A percentile compares a stretch with the other conserved stretches of the same genome.
Evolutionary conservation across 2,329 filamentous ascomycete genomes (phyloP).

Genomic region (Westerdykella sp.): DNA sequence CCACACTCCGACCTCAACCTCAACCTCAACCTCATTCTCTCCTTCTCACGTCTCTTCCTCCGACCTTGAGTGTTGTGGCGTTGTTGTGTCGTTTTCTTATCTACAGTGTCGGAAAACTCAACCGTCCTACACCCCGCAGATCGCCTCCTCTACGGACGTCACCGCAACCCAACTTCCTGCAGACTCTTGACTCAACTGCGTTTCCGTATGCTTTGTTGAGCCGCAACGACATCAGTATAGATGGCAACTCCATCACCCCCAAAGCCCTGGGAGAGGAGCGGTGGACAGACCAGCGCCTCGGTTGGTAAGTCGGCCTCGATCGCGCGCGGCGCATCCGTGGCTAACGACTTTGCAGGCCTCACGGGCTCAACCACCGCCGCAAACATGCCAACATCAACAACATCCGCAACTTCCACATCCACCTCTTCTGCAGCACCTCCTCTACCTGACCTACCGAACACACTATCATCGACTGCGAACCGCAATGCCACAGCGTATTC

Average conservation of each 20-base stretch:
- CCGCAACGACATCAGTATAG: conserved; percentile 13
- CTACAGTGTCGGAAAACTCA: conserved; percentile 4
- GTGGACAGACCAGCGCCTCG: conserved; percentile 46
- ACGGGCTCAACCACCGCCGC: conserved; percentile 29
- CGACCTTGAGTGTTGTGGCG: not conserved
- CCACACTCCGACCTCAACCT: not conserved
- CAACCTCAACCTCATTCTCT: not conserved
- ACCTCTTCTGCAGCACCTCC: conserved; percentile 51
- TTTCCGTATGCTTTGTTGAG: conserved; percentile 14
- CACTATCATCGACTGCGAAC: conserved; percentile 73
- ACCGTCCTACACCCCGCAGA: conserved; percentile 8
- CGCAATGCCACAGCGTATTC: conserved; percentile 83
- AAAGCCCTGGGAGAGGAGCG: conserved; percentile 91
- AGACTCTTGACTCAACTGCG: not conserved
- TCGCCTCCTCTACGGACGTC: conserved; percentile 1
- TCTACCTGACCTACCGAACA: conserved; percentile 73
- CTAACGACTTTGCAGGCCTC: conserved; percentile 28
- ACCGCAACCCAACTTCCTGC: not conserved
- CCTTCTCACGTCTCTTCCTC: not conserved
- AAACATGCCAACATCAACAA: conserved; percentile 38
- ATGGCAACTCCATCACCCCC: conserved; percentile 72
- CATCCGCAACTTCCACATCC: conserved; percentile 38
- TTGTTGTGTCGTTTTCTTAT: not conserved
- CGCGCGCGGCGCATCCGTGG: conserved; percentile 2
- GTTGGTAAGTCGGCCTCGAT: conserved; percentile 26